Evolutionary conservation across 1,139 yeast genomes (phyloP), one percentile per base, ranked within the genome.

Genomic region (Wickerhamomyces sp.): DNA sequence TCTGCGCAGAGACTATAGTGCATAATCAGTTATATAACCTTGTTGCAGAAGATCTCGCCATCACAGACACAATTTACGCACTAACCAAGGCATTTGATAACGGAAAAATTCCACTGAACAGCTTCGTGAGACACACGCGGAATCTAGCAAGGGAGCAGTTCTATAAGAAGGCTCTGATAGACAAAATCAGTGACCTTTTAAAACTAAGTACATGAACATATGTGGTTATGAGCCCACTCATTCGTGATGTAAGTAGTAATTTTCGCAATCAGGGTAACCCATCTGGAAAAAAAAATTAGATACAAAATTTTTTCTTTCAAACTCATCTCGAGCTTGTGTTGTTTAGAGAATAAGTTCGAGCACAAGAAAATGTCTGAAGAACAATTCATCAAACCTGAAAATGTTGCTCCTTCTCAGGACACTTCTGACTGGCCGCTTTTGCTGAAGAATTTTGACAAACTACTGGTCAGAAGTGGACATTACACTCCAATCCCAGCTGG

Each of bases 401-500:
- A 76, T 52, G 76, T 81, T 49, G 75, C 82, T 47, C 87, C 95
- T 36, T 69, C 90, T 31, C 80, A 80, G 54, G 94, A 90, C 66
- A 84, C 97, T 45, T 81, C 95, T 47, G 86, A 84, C 53, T 92
- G 97, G 98, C 98, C 98, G 35, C 75, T 92, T 59, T 74, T 92
- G 59, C 74, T 92, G 64, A 92, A 92, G 67, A 83, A 92, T 73
- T 92, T 82, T 65, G 97, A 92, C 73, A 86, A 90, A 70, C 73
- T 92, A 48, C 73, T 90, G 51, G 97, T 92, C 41, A 85, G 98
- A 72, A 84, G 95, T 48, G 95, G 96, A 39, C 97, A 89, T 64
- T 90, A 89, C 67, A 90, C 97, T 38, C 97, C 97, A 52, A 89
- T 90, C 53, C 97, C 97, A 57, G 76, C 92, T 37, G 98, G 98